phyloP scores from a whole-genome alignment of 1,284 basidiomycete genomes.

The Apiotrichum domesticum region DNA sequence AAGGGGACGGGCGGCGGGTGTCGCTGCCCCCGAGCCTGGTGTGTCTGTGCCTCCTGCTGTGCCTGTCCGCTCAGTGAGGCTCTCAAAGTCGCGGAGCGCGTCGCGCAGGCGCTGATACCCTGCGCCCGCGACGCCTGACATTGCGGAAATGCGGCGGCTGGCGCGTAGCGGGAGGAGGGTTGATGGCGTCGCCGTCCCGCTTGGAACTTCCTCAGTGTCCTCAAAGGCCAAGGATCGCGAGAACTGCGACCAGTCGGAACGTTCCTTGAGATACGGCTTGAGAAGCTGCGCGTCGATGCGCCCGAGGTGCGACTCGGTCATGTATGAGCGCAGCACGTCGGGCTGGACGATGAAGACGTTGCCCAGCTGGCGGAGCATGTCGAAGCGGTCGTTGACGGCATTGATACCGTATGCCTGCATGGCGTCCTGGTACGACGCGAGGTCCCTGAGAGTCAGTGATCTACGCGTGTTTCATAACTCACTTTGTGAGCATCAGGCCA shows the following conservation, averaged over 20 bases:
- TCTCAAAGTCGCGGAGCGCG: slow-evolving; percentile 45
- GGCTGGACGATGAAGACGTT: slow-evolving; percentile 94
- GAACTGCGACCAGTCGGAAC: slow-evolving; percentile 64
- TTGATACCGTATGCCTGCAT: slow-evolving; percentile 74
- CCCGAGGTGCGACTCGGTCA: slow-evolving; percentile 83
- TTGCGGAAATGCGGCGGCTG: slow-evolving; percentile 22
- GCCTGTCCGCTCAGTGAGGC: slow-evolving; percentile 4
- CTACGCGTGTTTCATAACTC: background rate
- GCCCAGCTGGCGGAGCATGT: slow-evolving; percentile 95
- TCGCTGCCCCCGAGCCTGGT: too few species aligned
- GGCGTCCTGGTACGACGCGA: slow-evolving; percentile 93
- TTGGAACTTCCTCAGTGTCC: slow-evolving; percentile 13
- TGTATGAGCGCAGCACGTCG: slow-evolving; percentile 85
- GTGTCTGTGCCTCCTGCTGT: too few species aligned
- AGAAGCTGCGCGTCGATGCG: slow-evolving; percentile 82
- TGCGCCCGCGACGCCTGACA: slow-evolving; percentile 40
- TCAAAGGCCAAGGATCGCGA: slow-evolving; percentile 37
- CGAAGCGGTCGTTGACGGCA: slow-evolving; percentile 86
- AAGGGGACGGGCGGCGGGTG: too few species aligned
- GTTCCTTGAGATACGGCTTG: slow-evolving; percentile 82
- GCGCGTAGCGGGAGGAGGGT: slow-evolving; percentile 8
- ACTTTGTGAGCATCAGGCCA: slow-evolving; percentile 81
- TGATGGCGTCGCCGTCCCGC: slow-evolving; percentile 7
- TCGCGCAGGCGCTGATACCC: slow-evolving; percentile 43
- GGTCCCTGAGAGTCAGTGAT: slow-evolving; percentile 57